phyloP scores from a whole-genome alignment of 2,329 filamentous ascomycete genomes.

The Penicillium sp. region DNA sequence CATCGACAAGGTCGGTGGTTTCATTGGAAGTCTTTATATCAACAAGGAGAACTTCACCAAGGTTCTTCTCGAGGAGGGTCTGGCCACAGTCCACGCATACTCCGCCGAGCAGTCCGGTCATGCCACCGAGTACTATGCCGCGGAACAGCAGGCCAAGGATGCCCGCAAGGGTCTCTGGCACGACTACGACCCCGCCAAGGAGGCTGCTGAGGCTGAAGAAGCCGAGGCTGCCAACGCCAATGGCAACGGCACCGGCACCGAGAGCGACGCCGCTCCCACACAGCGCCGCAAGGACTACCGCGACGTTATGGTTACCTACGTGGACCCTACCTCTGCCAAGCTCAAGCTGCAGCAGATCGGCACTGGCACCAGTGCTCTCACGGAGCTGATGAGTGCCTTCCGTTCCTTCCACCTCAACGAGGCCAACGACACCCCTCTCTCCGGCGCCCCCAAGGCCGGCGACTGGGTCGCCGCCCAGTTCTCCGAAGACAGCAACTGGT shows the following conservation, averaged over 20 bases:
- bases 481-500: slow-evolving; percentile 87
- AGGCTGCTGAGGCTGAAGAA: slow-evolving; percentile 63
- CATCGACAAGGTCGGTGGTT: slow-evolving; percentile 94
- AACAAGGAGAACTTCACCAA: slow-evolving; percentile 96
- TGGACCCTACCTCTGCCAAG: slow-evolving; percentile 73
- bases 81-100: slow-evolving; percentile 89
- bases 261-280: slow-evolving; percentile 51
- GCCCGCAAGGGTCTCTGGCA: slow-evolving; percentile 86
- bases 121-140: slow-evolving; percentile 79
- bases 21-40: slow-evolving; percentile 92
- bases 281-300: slow-evolving; percentile 84
- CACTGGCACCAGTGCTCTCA: slow-evolving; percentile 78
- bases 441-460: slow-evolving; percentile 80
- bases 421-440: slow-evolving; percentile 72
- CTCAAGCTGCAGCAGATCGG: slow-evolving; percentile 92
- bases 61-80: slow-evolving; percentile 86
- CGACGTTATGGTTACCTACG: slow-evolving; percentile 87
- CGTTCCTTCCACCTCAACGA: slow-evolving; percentile 85
- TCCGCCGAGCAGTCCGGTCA: slow-evolving; percentile 96
- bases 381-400: slow-evolving; percentile 88
- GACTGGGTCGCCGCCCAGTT: slow-evolving; percentile 92
- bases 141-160: slow-evolving; percentile 88
- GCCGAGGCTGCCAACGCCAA: slow-evolving; percentile 34
- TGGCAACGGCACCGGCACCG: slow-evolving; percentile 51
- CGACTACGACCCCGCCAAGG: slow-evolving; percentile 88